phyloP scores from a whole-genome alignment of 1,284 basidiomycete genomes.

The Thecaphora thlaspeos region DNA sequence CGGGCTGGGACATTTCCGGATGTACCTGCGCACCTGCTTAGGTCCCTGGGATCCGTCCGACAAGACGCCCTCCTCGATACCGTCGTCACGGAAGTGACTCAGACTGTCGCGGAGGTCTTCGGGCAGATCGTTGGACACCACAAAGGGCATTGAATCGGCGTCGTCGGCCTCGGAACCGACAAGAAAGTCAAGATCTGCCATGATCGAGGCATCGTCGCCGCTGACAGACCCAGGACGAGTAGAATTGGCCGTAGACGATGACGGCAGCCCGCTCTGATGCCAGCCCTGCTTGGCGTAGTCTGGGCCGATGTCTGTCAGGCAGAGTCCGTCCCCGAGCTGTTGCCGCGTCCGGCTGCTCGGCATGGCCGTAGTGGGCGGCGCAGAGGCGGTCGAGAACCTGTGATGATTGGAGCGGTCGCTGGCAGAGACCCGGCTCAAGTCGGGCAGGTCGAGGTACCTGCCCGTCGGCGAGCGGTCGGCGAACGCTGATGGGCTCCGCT shows the following conservation, averaged over 20 bases:
- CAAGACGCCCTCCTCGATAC: constrained; percentile 27
- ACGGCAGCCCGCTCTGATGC: background rate
- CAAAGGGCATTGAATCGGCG: constrained; percentile 33
- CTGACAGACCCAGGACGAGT: background rate
- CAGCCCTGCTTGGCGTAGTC: background rate
- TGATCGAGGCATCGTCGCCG: constrained; percentile 23
- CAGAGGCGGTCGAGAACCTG: too few species aligned
- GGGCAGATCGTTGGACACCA: constrained; percentile 30
- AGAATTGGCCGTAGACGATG: background rate
- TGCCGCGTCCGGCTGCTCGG: constrained; percentile 1
- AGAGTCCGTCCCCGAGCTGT: constrained; percentile 33
- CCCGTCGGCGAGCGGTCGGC: too few species aligned
- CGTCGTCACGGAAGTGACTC: constrained; percentile 16
- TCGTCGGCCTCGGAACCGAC: constrained; percentile 33
- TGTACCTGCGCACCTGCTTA: background rate
- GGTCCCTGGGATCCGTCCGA: background rate
- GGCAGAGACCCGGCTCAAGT: too few species aligned
- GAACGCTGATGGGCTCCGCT: too few species aligned
- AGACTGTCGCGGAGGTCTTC: constrained; percentile 24
- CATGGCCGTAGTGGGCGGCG: too few species aligned
- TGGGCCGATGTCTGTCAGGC: constrained; percentile 28
- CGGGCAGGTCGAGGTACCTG: too few species aligned
- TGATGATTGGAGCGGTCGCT: too few species aligned
- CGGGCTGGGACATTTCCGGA: background rate
- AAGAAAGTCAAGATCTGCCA: constrained; percentile 38